Evolutionary conservation across 768 basidiomycete genomes (phyloP).

Genomic region (Paxillus ammoniavirescens): DNA sequence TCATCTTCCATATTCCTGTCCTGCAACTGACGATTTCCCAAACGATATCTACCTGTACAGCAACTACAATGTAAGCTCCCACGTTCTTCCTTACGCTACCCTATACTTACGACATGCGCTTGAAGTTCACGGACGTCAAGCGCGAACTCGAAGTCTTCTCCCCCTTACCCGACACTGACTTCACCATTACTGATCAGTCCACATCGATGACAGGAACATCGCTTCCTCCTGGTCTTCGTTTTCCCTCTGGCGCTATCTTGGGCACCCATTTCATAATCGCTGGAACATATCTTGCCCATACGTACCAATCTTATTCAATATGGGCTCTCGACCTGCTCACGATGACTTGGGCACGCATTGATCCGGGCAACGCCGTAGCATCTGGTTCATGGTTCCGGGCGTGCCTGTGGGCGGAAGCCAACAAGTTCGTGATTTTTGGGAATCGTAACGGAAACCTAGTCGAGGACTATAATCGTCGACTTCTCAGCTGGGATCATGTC

Average conservation of each 20-base stretch:
- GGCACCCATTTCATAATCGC: conserved; percentile 92
- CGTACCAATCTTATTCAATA: conserved; percentile 92
- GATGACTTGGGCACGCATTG: conserved; percentile 86
- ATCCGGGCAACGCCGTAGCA: conserved; percentile 81
- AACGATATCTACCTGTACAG: conserved; percentile 90
- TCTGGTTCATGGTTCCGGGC: conserved; percentile 95
- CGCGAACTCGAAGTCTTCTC: conserved; percentile 92
- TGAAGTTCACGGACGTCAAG: conserved; percentile 89
- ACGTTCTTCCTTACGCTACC: conserved; percentile 1
- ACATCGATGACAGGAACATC: conserved; percentile 74
- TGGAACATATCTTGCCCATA: conserved; percentile 93
- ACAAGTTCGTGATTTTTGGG: conserved; percentile 88
- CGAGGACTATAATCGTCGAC: conserved; percentile 88
- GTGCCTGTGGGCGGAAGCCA: conserved; percentile 81
- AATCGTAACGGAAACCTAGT: conserved; percentile 86
- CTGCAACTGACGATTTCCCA: conserved; percentile 73
- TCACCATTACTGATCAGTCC: conserved; percentile 80
- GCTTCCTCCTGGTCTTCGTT: conserved; percentile 92
- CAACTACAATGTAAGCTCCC: conserved; percentile 82
- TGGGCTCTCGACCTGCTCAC: conserved; percentile 88
- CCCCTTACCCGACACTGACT: conserved; percentile 72
- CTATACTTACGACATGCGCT: conserved; percentile 9
- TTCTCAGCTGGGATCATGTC: conserved; percentile 90
- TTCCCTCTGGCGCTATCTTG: conserved; percentile 91
- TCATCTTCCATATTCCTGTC: conserved; percentile 80